Base-by-base conservation (phyloP, 2,329 filamentous ascomycete genomes). In the Nannizzia gypsea region DNA sequence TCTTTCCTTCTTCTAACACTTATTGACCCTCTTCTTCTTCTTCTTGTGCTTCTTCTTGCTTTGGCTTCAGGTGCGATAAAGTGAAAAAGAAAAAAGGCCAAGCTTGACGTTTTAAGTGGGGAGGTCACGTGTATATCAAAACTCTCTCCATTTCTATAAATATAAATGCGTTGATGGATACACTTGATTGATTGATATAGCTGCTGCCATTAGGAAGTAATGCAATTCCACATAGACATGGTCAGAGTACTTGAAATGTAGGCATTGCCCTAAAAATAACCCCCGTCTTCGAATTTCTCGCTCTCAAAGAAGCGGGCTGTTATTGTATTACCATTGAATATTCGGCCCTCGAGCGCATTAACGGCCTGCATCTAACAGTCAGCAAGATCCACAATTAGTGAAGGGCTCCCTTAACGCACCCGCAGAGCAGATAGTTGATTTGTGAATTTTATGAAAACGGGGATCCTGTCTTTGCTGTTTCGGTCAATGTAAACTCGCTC, bases 391-490 rank as follows among this genome's bases (percentile, higher is more conserved):
- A 28, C 5, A 22, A 17, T 61, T 60, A 64, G 26, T 22, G 17
- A 61, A 20, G 4, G 20, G n/a, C 22, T 52, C 8, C 48, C 48
- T 17, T 36, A 58, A 81, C 85, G 76, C 79, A 91, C 89, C 66
- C 90, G 82, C 61, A 97, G 75, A 13, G 90, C 93, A 52, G 88
- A 93, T 59, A 97, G 78, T 67, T 86, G 83, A 65, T 87, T 88
- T 1, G 89, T 92, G 70, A 97, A 99, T 71, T 95, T 89, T 72
- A 99, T 90, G 72, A 96, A 97, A 3, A 99, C 93, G 58, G 84
- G 83, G 11, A 79, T 74, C 62, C 72, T 74, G 55, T 70, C 74
- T 48, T 78, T 74, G 56, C 78, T 78, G 64, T 80, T 76, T 50
- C 83, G 78, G 68, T 89, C 83, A 61, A 96, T 85, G 68, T 86